phyloP scores from a whole-genome alignment of 257 asterid genomes.

The Lantana camara region DNA sequence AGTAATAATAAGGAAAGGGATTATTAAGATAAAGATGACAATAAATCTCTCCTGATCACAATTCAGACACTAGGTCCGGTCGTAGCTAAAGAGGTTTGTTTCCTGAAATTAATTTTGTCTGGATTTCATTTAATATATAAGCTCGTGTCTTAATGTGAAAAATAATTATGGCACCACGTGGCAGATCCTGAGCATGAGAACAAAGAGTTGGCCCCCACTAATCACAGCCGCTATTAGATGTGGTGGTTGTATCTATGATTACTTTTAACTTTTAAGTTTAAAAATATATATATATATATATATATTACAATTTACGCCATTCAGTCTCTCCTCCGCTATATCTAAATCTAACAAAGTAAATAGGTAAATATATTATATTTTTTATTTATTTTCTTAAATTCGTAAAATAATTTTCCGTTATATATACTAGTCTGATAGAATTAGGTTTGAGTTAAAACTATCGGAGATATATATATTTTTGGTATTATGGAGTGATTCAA shows the following conservation, averaged over 20 bases:
- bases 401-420: too few relatives aligned
- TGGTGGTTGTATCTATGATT: slow-evolving; percentile 4
- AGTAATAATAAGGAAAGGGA: slow-evolving; percentile 30
- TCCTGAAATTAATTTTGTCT: slow-evolving; percentile 24
- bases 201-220: slow-evolving; percentile 26
- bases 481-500: too few relatives aligned
- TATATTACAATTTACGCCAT: too few relatives aligned
- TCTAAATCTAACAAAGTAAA: too few relatives aligned
- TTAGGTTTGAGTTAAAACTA: too few relatives aligned
- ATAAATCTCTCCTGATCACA: not conserved
- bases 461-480: too few relatives aligned
- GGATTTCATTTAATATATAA: slow-evolving; percentile 10
- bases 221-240: slow-evolving; percentile 1
- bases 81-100: not conserved
- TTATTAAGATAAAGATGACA: slow-evolving; percentile 14
- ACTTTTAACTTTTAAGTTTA: not conserved
- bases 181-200: not conserved
- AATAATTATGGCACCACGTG: slow-evolving; percentile 18
- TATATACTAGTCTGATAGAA: too few relatives aligned
- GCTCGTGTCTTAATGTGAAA: slow-evolving; percentile 18
- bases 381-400: too few relatives aligned
- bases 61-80: not conserved
- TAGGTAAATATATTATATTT: too few relatives aligned
- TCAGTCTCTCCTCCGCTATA: too few relatives aligned
- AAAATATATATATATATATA: not conserved